These are phyloP conservation scores for Fomitopsis betulina DNA, from an alignment of 1,284 basidiomycete species.

Conservation along the genomic window DNA sequence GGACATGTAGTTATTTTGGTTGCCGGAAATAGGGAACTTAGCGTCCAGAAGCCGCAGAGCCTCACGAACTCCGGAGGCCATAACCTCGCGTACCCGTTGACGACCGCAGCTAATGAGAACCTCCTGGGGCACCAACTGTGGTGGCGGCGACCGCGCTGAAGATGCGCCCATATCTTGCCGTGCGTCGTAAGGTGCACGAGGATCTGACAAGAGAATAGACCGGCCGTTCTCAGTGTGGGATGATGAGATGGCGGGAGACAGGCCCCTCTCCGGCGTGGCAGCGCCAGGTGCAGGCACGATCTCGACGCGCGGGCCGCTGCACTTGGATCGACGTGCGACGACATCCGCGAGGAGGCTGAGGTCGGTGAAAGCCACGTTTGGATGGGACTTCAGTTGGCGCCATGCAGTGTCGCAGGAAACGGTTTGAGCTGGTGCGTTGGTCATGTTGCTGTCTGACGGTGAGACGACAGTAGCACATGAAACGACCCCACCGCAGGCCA, in stretches of 20 bases:
- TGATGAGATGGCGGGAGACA: conserved; percentile 27
- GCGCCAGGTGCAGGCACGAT: conserved; percentile 56
- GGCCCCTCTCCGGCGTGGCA: conserved; percentile 38
- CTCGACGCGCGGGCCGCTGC: conserved; percentile 67
- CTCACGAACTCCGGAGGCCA: conserved; percentile 72
- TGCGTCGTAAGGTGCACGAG: conserved; percentile 48
- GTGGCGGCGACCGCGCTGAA: conserved; percentile 42
- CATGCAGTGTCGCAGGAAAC: conserved; percentile 84
- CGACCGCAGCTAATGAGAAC: conserved; percentile 56
- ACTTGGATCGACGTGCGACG: conserved; percentile 78
- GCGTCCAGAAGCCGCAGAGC: conserved; percentile 76
- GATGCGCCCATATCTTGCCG: conserved; percentile 35
- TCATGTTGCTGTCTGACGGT: conserved; percentile 12
- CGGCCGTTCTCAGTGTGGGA: conserved; percentile 14
- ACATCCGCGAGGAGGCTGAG: conserved; percentile 82
- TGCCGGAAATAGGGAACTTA: conserved; percentile 40
- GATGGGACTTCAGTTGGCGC: conserved; percentile 84
- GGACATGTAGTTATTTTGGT: neutral
- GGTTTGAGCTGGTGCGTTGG: conserved; percentile 37
- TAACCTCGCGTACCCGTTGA: conserved; percentile 62
- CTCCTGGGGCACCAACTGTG: conserved; percentile 53
- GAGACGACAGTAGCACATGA: neutral
- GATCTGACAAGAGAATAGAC: conserved; percentile 43
- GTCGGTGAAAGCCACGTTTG: conserved; percentile 81
- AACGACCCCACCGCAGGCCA: conserved; percentile 17